A percentile compares a stretch with the other conserved stretches of the same genome.
These are phyloP conservation scores for Zymoseptoria tritici DNA, from an alignment of 2,329 filamentous ascomycete genomes.

Conservation along the genomic window DNA sequence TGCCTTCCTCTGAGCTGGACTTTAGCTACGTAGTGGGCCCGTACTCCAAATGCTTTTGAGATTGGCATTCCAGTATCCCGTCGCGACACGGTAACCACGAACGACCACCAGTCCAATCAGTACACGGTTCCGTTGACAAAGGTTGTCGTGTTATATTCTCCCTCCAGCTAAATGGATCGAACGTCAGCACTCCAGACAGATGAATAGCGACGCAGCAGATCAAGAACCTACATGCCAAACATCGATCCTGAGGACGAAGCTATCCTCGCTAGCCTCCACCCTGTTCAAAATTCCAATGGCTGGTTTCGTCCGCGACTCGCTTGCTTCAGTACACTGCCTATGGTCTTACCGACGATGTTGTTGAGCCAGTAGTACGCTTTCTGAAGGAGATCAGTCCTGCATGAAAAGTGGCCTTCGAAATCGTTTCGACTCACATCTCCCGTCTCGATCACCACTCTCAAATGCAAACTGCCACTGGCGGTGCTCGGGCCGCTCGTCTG, in stretches of 20 bases:
- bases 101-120: conserved; percentile 6
- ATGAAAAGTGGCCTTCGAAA: background rate
- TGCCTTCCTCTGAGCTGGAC: no score
- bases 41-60: no score
- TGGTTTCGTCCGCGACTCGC: background rate
- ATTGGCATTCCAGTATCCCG: background rate
- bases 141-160: conserved; percentile 11
- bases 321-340: background rate
- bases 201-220: background rate
- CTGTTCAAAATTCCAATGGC: conserved; percentile 16
- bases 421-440: conserved; percentile 19
- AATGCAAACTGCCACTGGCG: conserved; percentile 24
- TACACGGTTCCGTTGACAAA: conserved; percentile 16
- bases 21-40: no score
- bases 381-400: background rate
- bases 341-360: conserved; percentile 24
- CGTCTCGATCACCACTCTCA: conserved; percentile 31
- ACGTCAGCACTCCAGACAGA: background rate
- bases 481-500: conserved; percentile 28
- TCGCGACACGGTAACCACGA: background rate
- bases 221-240: conserved; percentile 23
- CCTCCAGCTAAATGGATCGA: conserved; percentile 7
- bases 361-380: conserved; percentile 32
- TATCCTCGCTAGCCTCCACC: conserved; percentile 9
- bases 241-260: conserved; percentile 19